Percentiles rank a stretch among this genome's conserved stretches.
Conservation (phyloP, 306 rosid species). For the Vigna nakashimae region DNA sequence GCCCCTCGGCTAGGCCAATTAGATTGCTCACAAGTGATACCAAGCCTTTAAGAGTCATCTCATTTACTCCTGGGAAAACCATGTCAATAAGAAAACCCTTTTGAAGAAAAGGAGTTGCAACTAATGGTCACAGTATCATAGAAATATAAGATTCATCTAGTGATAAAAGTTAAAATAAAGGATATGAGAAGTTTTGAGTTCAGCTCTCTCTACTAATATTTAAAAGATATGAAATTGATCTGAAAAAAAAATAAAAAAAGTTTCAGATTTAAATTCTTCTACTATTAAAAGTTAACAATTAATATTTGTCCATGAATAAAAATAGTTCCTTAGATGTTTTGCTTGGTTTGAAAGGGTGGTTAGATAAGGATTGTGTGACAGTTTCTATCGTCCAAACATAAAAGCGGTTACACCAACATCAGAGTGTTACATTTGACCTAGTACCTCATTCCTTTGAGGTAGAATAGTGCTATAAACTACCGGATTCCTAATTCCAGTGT, state of each 20-base stretch:
- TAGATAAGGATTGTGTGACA: slow-evolving; percentile 52
- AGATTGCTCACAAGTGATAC: slow-evolving; percentile 57
- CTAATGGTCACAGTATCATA: slow-evolving; percentile 39
- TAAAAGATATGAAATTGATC: too few relatives aligned
- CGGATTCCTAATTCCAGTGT: slow-evolving; percentile 15
- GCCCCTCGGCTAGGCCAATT: slow-evolving; percentile 46
- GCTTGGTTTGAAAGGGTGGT: slow-evolving; percentile 69
- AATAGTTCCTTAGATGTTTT: slow-evolving; percentile 43
- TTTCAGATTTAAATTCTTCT: too few relatives aligned
- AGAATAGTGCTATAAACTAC: slow-evolving; percentile 16
- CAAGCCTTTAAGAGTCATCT: slow-evolving; percentile 61
- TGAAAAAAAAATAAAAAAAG: too few relatives aligned
- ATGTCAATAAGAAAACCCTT: slow-evolving; percentile 42
- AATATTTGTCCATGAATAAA: too few relatives aligned
- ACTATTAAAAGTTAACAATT: too few relatives aligned
- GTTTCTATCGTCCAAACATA: slow-evolving; percentile 52
- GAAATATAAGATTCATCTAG: too few relatives aligned
- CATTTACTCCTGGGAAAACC: slow-evolving; percentile 23
- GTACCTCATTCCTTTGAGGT: slow-evolving; percentile 20
- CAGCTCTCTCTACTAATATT: too few relatives aligned
- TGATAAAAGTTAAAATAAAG: too few relatives aligned
- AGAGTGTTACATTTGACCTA: slow-evolving; percentile 81
- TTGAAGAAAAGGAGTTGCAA: slow-evolving; percentile 45
- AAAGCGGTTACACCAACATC: slow-evolving; percentile 79
- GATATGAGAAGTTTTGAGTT: too few relatives aligned